Evolutionary conservation across 441 rosid genomes (phyloP).

Genomic region (Cnidoscolus chayamansa): DNA sequence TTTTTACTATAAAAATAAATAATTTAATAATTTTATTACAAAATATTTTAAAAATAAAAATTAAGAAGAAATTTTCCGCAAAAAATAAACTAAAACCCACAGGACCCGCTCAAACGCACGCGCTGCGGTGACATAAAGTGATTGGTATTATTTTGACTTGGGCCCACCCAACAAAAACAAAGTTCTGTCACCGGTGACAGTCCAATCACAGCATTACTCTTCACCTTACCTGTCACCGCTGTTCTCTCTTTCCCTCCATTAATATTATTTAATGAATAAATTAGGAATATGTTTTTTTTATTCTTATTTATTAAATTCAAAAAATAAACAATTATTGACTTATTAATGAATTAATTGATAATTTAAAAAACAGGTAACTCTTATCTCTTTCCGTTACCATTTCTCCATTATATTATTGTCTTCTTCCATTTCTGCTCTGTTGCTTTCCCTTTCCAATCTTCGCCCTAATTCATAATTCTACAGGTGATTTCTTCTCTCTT

Average conservation of each 20-base stretch:
- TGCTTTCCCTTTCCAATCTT: background rate
- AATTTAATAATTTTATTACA: too few species aligned
- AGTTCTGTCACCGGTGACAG: background rate
- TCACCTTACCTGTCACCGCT: background rate
- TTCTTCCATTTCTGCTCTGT: background rate
- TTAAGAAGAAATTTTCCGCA: too few species aligned
- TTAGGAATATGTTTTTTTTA: too few species aligned
- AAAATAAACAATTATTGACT: too few species aligned
- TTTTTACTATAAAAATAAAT: too few species aligned
- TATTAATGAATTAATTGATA: background rate
- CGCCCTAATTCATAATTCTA: background rate
- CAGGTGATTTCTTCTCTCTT: background rate
- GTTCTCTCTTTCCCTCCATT: background rate
- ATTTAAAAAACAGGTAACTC: background rate
- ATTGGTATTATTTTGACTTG: background rate
- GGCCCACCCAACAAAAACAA: background rate
- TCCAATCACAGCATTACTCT: background rate
- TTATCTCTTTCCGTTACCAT: background rate
- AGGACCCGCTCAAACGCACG: too few species aligned
- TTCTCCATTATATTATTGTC: background rate
- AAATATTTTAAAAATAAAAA: too few species aligned
- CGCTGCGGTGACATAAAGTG: too few species aligned
- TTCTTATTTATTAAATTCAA: too few species aligned
- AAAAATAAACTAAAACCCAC: too few species aligned
- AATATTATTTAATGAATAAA: too few species aligned